Conservation (phyloP, 768 basidiomycete genomes). For the Tylopilus cervinicoccineus region DNA sequence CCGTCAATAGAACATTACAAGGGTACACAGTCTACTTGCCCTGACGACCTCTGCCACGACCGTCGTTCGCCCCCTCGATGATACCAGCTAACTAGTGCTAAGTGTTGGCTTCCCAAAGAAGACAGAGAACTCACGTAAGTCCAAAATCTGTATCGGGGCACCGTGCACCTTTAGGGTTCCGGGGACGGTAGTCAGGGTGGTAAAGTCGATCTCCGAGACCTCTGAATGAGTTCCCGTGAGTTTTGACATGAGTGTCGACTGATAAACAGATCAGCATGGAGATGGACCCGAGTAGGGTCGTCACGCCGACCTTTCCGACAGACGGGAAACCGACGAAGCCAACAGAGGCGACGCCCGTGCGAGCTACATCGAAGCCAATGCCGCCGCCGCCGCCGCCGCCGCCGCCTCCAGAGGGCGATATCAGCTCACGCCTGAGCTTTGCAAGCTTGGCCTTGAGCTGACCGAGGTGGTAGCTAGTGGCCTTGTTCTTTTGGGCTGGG, state of each 20-base stretch:
- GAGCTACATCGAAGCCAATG: slow-evolving; percentile 94
- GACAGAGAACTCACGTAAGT: slow-evolving; percentile 62
- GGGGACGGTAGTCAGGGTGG: slow-evolving; percentile 91
- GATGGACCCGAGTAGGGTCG: slow-evolving; percentile 3
- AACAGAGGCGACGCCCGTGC: slow-evolving; percentile 96
- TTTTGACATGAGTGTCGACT: slow-evolving; percentile 95
- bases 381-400: slow-evolving; percentile 91
- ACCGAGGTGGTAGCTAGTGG: slow-evolving; percentile 92
- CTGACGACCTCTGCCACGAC: slow-evolving; percentile 94
- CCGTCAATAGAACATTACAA: slow-evolving; percentile 17
- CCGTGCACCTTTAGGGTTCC: slow-evolving; percentile 94
- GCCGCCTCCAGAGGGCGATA: slow-evolving; percentile 68
- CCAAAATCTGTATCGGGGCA: slow-evolving; percentile 92
- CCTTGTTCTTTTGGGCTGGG: slow-evolving; percentile 94
- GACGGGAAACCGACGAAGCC: slow-evolving; percentile 92
- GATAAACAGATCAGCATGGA: slow-evolving; percentile 4
- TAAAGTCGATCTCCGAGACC: slow-evolving; percentile 95
- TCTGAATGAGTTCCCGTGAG: slow-evolving; percentile 96
- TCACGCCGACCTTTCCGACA: slow-evolving; percentile 74
- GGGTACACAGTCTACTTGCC: slow-evolving; percentile 40
- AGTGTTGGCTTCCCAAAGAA: slow-evolving; percentile 4
- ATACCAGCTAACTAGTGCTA: slow-evolving; percentile 69
- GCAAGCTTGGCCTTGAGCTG: slow-evolving; percentile 98
- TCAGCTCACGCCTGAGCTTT: slow-evolving; percentile 92
- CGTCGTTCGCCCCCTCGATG: slow-evolving; percentile 96